Conservation (phyloP, 805 yeast species). For the Candida ponderosae region DNA sequence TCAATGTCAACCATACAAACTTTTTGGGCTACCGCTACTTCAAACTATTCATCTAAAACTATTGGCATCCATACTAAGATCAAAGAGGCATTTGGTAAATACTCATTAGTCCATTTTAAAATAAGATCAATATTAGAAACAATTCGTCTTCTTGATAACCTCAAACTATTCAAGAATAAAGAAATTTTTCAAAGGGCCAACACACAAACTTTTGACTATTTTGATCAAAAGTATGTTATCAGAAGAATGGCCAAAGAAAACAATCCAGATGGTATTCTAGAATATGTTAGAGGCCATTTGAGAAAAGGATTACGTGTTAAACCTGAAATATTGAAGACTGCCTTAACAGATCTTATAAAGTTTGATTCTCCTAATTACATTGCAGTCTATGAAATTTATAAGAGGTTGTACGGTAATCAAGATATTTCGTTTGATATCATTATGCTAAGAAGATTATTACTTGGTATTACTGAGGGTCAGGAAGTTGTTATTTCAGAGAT, state of each 20-base stretch:
- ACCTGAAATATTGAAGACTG: background rate
- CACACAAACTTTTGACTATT: too few relatives aligned
- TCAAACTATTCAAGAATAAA: too few relatives aligned
- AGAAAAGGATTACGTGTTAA: background rate
- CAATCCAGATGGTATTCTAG: background rate
- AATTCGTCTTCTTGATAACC: too few relatives aligned
- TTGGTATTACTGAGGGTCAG: background rate
- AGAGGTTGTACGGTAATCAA: background rate
- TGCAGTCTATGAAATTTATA: background rate
- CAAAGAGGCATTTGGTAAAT: too few relatives aligned
- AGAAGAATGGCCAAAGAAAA: background rate
- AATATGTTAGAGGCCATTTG: background rate
- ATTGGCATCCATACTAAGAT: too few relatives aligned
- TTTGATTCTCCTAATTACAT: background rate
- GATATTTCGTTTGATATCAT: background rate
- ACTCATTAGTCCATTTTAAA: too few relatives aligned
- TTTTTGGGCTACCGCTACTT: too few relatives aligned
- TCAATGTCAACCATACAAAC: too few relatives aligned
- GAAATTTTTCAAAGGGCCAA: too few relatives aligned
- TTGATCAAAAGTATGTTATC: too few relatives aligned
- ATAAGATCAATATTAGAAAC: too few relatives aligned
- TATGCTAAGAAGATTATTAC: background rate
- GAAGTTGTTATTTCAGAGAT: background rate
- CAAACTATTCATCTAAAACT: too few relatives aligned
- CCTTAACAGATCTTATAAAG: background rate